These are phyloP conservation scores for Linum lewisii DNA, from an alignment of 345 rosid genomes.

Conservation along the genomic window DNA sequence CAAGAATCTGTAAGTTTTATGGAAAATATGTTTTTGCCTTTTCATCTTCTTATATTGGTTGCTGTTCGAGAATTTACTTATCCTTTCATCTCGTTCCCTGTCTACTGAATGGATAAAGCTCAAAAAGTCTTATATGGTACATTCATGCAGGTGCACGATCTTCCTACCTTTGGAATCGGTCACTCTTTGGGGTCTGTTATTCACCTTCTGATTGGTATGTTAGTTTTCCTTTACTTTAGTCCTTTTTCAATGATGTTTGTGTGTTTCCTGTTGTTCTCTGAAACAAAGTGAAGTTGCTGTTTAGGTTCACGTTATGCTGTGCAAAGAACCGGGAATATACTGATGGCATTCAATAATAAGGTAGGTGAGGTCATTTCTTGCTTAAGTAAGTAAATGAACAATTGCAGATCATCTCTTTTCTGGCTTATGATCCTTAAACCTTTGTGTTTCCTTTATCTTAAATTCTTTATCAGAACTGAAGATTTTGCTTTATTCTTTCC, in stretches of 20 bases:
- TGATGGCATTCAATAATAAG: slow-evolving; percentile 95
- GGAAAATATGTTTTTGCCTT: not conserved
- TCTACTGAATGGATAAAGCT: slow-evolving; percentile 1
- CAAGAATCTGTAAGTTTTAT: slow-evolving; percentile 56
- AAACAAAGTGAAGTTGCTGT: slow-evolving; percentile 13
- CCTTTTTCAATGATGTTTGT: slow-evolving; percentile 1
- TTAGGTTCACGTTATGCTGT: slow-evolving; percentile 93
- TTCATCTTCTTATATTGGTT: too few species aligned
- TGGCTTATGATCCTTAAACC: not conserved
- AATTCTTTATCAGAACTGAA: not conserved
- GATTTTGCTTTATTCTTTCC: not conserved
- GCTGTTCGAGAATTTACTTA: too few species aligned
- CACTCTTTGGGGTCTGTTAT: slow-evolving; percentile 92
- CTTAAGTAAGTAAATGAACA: not conserved
- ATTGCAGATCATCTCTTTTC: not conserved
- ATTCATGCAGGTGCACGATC: slow-evolving; percentile 55
- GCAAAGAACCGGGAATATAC: slow-evolving; percentile 76
- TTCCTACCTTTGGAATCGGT: slow-evolving; percentile 92
- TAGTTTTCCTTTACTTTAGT: slow-evolving; percentile 4
- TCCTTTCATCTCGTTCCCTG: not conserved
- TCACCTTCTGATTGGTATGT: slow-evolving; percentile 89
- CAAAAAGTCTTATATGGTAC: slow-evolving; percentile 7
- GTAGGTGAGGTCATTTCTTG: slow-evolving; percentile 33
- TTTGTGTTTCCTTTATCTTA: not conserved
- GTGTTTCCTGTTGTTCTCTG: slow-evolving; percentile 8